phyloP scores from a whole-genome alignment of 2,329 filamentous ascomycete species.

The Neopestalotiopsis sp. region DNA sequence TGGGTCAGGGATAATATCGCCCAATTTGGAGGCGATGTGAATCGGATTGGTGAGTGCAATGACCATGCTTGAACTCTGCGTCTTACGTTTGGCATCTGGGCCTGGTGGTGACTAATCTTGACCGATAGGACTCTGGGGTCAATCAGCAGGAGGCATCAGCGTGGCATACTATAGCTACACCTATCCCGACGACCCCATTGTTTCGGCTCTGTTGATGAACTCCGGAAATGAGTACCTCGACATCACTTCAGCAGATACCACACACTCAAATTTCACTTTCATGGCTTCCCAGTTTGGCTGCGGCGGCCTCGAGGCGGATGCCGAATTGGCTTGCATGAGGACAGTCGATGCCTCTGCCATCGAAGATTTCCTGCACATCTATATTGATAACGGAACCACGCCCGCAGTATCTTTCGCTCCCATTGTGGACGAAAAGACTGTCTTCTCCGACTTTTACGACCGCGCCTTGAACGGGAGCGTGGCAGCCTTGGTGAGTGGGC shows the following conservation, averaged over 20 bases:
- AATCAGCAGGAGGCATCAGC: constrained; percentile 49
- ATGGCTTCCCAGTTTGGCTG: constrained; percentile 41
- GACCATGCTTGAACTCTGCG: not conserved
- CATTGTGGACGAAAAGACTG: constrained; percentile 32
- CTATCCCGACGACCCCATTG: constrained; percentile 51
- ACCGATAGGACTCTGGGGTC: constrained; percentile 39
- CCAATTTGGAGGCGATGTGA: constrained; percentile 51
- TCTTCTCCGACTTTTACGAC: constrained; percentile 37
- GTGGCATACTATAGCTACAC: constrained; percentile 49
- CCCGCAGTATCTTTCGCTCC: constrained; percentile 31
- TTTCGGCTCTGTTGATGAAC: constrained; percentile 44
- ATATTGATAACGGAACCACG: constrained; percentile 25
- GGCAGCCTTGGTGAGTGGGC: constrained; percentile 32
- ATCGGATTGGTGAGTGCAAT: constrained; percentile 36
- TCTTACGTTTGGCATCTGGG: not conserved
- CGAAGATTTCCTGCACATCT: constrained; percentile 37
- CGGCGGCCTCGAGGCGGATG: constrained; percentile 26
- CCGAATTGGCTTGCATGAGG: constrained; percentile 42
- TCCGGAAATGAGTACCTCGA: constrained; percentile 42
- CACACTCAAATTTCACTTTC: constrained; percentile 39
- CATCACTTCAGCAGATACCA: constrained; percentile 28
- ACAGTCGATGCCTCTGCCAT: constrained; percentile 35
- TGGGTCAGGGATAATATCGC: constrained; percentile 55
- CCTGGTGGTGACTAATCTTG: not conserved
- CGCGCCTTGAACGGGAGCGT: constrained; percentile 30